Percentiles rank a stretch among this genome's conserved stretches.
phyloP scores from a whole-genome alignment of 192 early-diverging fungal species.

The Backusella westeae region DNA sequence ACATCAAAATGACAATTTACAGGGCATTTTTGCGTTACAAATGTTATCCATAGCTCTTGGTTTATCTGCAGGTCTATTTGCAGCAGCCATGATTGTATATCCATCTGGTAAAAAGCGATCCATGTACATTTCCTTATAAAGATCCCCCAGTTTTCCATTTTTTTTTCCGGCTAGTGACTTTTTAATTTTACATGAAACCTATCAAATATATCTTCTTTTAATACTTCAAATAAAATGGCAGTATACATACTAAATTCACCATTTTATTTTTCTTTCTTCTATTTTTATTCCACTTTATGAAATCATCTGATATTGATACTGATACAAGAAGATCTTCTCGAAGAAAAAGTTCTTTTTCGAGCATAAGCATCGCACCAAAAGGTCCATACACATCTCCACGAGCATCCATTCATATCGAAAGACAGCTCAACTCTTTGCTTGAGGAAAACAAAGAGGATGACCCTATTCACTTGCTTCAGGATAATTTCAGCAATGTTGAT shows the following conservation, averaged over 20 bases:
- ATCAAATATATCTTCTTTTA: background rate
- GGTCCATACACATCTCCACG: background rate
- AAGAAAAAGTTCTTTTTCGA: background rate
- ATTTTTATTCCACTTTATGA: background rate
- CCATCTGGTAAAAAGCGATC: constrained; percentile 25
- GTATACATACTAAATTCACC: background rate
- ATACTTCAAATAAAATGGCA: background rate
- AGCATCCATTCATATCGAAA: background rate
- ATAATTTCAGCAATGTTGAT: background rate
- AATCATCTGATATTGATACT: background rate
- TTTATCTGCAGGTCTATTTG: constrained; percentile 21
- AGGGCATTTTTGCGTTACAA: constrained; percentile 20
- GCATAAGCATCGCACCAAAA: background rate
- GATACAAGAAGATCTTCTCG: background rate
- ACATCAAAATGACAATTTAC: constrained; percentile 18
- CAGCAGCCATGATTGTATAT: constrained; percentile 32
- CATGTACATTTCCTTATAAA: constrained; percentile 30
- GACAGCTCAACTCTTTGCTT: background rate
- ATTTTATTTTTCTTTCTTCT: background rate
- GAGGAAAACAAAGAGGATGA: background rate
- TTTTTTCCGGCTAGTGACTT: background rate
- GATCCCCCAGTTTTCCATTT: background rate
- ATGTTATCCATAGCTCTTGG: constrained; percentile 27
- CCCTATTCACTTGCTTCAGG: background rate
- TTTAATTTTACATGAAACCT: constrained; percentile 1